Evolutionary conservation across 371 early-diverging fungal genomes (phyloP), one percentile per base, ranked within the genome.

Genomic region (Capillidium heterosporum): DNA sequence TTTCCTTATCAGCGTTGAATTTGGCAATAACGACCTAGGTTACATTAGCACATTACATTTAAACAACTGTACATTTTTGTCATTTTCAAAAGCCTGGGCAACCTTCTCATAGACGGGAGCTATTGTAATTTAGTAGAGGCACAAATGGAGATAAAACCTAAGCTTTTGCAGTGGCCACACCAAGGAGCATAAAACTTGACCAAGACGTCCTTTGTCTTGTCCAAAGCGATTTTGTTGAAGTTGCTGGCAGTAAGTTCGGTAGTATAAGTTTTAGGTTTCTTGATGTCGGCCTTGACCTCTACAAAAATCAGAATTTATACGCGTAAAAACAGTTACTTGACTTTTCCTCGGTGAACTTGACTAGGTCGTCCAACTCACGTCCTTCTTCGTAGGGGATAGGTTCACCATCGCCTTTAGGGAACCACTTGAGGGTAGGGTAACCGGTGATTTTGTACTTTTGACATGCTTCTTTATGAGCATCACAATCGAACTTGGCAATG

Each of bases 401-500:
- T 48, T 67, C 69, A 48, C 66, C 70, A 27, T 75, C 72, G 43
- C 72, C 71, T 66, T 87, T 83, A 59, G 87, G 81, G 77, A 93
- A 91, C 85, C 88, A 89, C 67, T 92, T 95, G 57, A 95, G 63
- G 2, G 92, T 91, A 17, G 95, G 95, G 75, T 85, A 95, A 5
- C 92, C 87, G 60, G 71, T 67, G 53, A 92, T 70, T 52, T 70
- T 84, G 63, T 74, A 93, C 35, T 72, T 68, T 51, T 60, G 60
- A 49, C 90, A 91, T 48, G 84, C 71, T 57, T 78, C 80, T 61
- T 80, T 81, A 73, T 89, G 78, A 31, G 71, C 69, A 61, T 92
- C 94, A 52, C 91, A 91, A 70, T 93, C 84, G 31, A 93, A 78
- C 65, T 90, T 87, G 66, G 90, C 91, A 60, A 95, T 86, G 48